These are phyloP conservation scores for Mesostigma viride DNA, from an alignment of 139 green algal species.

Conservation along the genomic window DNA sequence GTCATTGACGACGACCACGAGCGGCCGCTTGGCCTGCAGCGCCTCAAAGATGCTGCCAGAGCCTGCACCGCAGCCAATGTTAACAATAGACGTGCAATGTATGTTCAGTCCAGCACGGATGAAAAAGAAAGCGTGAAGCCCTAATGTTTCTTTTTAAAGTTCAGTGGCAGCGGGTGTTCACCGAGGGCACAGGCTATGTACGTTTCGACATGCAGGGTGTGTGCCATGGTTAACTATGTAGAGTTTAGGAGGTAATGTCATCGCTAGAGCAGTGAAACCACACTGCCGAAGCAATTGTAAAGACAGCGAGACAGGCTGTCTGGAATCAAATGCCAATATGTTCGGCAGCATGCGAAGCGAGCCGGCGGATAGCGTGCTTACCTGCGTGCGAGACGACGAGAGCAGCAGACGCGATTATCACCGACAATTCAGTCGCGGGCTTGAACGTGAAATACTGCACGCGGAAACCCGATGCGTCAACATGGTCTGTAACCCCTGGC, in stretches of 20 bases:
- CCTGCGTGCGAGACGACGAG: slow-evolving; percentile 34
- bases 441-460: slow-evolving; percentile 17
- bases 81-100: neutral
- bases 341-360: neutral
- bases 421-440: slow-evolving; percentile 20
- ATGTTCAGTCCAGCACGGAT: neutral
- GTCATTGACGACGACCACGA: slow-evolving; percentile 40
- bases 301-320: neutral
- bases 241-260: neutral
- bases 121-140: neutral
- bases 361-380: neutral
- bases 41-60: slow-evolving; percentile 39
- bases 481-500: neutral
- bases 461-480: neutral
- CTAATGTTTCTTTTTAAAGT: neutral
- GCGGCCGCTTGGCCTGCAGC: slow-evolving; percentile 11
- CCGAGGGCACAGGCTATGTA: neutral
- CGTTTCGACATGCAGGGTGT: neutral
- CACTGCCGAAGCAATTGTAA: neutral
- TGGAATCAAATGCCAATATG: too few relatives aligned
- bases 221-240: neutral
- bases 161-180: neutral
- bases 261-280: neutral
- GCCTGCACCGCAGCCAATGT: too few relatives aligned
- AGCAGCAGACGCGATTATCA: slow-evolving; percentile 5